Evolutionary conservation across 805 yeast genomes (phyloP).

Genomic region (Ogataea philodendri): DNA sequence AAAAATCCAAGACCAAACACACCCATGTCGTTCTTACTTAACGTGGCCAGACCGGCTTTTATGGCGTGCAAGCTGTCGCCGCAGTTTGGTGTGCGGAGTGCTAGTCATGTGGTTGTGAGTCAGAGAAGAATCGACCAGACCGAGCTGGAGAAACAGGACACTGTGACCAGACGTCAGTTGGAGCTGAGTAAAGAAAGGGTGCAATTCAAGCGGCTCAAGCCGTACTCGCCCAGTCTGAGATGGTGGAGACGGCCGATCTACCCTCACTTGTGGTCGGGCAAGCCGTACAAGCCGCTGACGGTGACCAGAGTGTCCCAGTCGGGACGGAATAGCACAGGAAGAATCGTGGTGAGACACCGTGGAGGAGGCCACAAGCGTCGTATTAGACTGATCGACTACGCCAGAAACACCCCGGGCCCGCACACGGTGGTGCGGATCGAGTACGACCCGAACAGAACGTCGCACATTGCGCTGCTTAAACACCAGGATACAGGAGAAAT

Average conservation of each 20-base stretch:
- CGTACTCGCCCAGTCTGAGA: constrained; percentile 81
- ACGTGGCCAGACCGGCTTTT: constrained; percentile 1
- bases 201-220: constrained; percentile 70
- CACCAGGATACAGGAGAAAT: constrained; percentile 58
- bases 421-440: constrained; percentile 86
- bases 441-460: constrained; percentile 91
- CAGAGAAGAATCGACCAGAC: constrained; percentile 46
- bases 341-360: constrained; percentile 87
- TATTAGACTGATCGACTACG: constrained; percentile 76
- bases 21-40: constrained; percentile 8
- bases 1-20: not conserved
- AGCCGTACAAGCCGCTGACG: constrained; percentile 76
- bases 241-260: constrained; percentile 89
- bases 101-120: constrained; percentile 5
- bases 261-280: constrained; percentile 81
- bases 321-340: constrained; percentile 88
- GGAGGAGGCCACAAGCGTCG: constrained; percentile 97
- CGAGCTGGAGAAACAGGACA: constrained; percentile 78
- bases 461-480: constrained; percentile 85
- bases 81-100: constrained; percentile 1
- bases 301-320: constrained; percentile 67
- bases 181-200: constrained; percentile 69
- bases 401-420: constrained; percentile 63
- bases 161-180: constrained; percentile 65
- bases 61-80: not conserved